A percentile compares a stretch with the other conserved stretches of the same genome.
Evolutionary conservation across 768 basidiomycete species (phyloP).

Genomic region (Leccinum sublutescens): DNA sequence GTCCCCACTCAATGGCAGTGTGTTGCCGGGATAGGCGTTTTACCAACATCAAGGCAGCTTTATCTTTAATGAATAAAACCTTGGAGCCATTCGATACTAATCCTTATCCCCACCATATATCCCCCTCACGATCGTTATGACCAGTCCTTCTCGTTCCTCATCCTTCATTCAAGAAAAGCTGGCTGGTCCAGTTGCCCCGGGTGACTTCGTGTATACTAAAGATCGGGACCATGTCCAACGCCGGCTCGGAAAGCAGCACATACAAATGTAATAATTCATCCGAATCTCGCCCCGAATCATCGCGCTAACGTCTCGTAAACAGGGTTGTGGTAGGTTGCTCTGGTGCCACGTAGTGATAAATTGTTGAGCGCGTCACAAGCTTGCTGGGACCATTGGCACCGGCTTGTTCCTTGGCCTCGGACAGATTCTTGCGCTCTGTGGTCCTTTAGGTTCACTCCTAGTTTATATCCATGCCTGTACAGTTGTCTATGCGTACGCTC

Average conservation of each 20-base stretch:
- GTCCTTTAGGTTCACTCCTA: constrained; percentile 30
- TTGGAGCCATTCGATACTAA: neutral
- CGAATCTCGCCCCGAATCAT: neutral
- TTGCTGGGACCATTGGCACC: constrained; percentile 32
- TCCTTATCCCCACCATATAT: neutral
- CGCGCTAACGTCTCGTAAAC: constrained; percentile 1
- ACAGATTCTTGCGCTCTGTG: constrained; percentile 23
- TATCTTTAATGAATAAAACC: neutral
- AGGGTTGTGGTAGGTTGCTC: constrained; percentile 23
- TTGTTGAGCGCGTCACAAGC: constrained; percentile 12
- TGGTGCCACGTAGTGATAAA: neutral
- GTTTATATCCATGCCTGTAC: constrained; percentile 29
- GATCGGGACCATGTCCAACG: constrained; percentile 21
- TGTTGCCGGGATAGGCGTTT: neutral
- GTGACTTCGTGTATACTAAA: constrained; percentile 16
- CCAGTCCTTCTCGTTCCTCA: neutral
- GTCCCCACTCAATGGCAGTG: neutral
- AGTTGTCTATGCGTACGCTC: constrained; percentile 30
- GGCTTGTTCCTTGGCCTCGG: constrained; percentile 34
- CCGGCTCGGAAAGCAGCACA: constrained; percentile 20
- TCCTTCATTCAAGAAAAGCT: constrained; percentile 1
- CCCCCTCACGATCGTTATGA: neutral
- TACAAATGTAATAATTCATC: constrained; percentile 16
- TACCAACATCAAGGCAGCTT: neutral
- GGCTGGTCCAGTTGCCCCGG: neutral